Conservation (phyloP, 441 rosid species). For the Syzygium syzygioides region DNA sequence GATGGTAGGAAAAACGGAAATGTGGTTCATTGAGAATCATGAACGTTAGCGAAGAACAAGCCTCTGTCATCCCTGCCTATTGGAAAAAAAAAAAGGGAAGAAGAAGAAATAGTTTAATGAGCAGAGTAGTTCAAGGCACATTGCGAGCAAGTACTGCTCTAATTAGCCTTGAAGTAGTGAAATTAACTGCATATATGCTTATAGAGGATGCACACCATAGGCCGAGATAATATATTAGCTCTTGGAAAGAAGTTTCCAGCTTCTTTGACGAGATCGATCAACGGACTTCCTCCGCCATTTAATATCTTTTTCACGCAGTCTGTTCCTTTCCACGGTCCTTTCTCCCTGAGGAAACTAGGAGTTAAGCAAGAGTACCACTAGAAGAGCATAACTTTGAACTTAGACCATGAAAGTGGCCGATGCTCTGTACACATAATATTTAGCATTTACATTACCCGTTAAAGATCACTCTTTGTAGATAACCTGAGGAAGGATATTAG, state of each 20-base stretch:
- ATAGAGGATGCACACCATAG: constrained; percentile 46
- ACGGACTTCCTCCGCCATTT: constrained; percentile 74
- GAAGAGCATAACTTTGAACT: background rate
- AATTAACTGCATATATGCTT: background rate
- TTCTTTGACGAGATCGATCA: constrained; percentile 35
- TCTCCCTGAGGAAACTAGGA: constrained; percentile 19
- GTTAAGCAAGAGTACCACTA: background rate
- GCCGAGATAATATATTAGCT: constrained; percentile 67
- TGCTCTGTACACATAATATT: background rate
- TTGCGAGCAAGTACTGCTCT: background rate
- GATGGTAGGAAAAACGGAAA: constrained; percentile 8
- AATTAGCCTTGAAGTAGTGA: background rate
- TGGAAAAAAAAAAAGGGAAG: constrained; percentile 15
- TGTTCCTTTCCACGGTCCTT: constrained; percentile 32
- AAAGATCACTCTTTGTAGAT: background rate
- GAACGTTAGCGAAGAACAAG: constrained; percentile 81
- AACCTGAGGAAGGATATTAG: constrained; percentile 47
- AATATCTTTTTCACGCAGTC: constrained; percentile 46
- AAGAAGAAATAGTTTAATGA: background rate
- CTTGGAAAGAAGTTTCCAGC: constrained; percentile 41
- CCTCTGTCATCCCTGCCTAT: constrained; percentile 73
- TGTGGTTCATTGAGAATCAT: constrained; percentile 48
- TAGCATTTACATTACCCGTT: background rate
- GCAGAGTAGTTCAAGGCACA: background rate
- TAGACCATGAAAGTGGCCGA: background rate